These are phyloP conservation scores for Cucumis melo DNA, from an alignment of 306 rosid species.

Conservation along the genomic window DNA sequence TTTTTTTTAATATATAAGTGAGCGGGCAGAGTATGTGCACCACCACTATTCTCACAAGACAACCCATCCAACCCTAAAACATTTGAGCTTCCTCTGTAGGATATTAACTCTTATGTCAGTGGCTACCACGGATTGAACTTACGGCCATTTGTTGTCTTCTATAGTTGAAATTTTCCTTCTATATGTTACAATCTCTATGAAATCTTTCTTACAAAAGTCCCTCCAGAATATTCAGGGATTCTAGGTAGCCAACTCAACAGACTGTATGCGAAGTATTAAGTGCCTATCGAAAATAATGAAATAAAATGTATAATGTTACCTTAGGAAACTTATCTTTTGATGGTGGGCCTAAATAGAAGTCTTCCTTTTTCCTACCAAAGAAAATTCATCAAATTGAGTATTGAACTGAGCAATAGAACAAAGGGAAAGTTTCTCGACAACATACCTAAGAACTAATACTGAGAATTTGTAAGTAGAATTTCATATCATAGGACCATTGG, in stretches of 20 bases:
- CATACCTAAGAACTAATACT: constrained; percentile 73
- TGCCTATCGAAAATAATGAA: neutral
- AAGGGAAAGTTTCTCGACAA: constrained; percentile 12
- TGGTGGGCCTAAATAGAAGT: constrained; percentile 79
- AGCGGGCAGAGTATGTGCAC: too few species aligned
- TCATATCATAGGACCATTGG: constrained; percentile 83
- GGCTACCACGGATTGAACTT: too few species aligned
- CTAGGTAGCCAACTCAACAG: neutral
- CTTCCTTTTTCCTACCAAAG: constrained; percentile 62
- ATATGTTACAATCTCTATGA: neutral
- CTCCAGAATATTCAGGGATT: neutral
- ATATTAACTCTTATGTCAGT: too few species aligned
- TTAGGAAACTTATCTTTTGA: constrained; percentile 78
- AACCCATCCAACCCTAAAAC: too few species aligned
- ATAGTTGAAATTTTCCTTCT: neutral
- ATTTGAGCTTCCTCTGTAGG: too few species aligned
- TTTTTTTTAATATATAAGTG: too few species aligned
- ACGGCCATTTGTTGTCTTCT: neutral
- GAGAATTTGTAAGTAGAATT: constrained; percentile 66
- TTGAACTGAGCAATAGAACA: neutral
- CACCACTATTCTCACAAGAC: too few species aligned
- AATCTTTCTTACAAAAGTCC: neutral
- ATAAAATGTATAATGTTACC: constrained; percentile 26
- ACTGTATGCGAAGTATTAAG: neutral
- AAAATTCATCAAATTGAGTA: constrained; percentile 3